These are phyloP conservation scores for Rhizopus delemar DNA, from an alignment of 371 early-diverging fungal species.

Conservation along the genomic window DNA sequence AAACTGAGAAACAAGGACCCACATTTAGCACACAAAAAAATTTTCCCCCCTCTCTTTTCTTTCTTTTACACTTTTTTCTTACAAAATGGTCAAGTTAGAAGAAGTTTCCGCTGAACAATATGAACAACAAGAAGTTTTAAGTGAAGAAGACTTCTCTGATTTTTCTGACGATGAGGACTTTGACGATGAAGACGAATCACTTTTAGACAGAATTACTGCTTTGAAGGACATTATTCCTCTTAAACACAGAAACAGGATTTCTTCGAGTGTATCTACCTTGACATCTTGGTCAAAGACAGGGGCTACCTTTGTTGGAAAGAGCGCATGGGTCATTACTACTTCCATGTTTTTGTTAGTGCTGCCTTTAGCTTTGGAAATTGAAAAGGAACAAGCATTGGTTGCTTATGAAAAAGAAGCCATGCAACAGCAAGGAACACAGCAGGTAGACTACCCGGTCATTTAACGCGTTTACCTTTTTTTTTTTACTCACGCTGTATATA, in stretches of 20 bases:
- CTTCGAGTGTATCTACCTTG: constrained; percentile 52
- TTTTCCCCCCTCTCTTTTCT: constrained; percentile 12
- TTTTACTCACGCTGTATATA: constrained; percentile 6
- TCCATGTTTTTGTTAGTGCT: constrained; percentile 75
- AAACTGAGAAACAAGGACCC: not conserved
- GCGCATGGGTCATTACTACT: constrained; percentile 82
- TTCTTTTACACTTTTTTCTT: constrained; percentile 6
- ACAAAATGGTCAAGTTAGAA: constrained; percentile 56
- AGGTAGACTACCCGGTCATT: constrained; percentile 29
- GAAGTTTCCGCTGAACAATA: constrained; percentile 54
- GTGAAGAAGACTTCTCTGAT: constrained; percentile 58
- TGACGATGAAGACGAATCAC: constrained; percentile 56
- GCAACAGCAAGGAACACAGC: constrained; percentile 66
- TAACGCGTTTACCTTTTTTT: not conserved
- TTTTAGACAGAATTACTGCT: constrained; percentile 72
- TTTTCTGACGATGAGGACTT: constrained; percentile 57
- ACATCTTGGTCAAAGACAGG: constrained; percentile 61
- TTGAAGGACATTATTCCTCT: constrained; percentile 77
- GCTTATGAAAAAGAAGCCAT: constrained; percentile 73
- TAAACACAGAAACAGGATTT: constrained; percentile 63
- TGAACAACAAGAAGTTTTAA: constrained; percentile 43
- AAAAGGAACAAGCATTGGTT: constrained; percentile 75
- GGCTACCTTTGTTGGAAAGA: constrained; percentile 67
- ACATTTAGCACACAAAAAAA: not conserved
- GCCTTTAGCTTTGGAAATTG: constrained; percentile 73